These are phyloP conservation scores for Amesomyces nigricolor DNA, from an alignment of 2,329 filamentous ascomycete species.

Conservation along the genomic window DNA sequence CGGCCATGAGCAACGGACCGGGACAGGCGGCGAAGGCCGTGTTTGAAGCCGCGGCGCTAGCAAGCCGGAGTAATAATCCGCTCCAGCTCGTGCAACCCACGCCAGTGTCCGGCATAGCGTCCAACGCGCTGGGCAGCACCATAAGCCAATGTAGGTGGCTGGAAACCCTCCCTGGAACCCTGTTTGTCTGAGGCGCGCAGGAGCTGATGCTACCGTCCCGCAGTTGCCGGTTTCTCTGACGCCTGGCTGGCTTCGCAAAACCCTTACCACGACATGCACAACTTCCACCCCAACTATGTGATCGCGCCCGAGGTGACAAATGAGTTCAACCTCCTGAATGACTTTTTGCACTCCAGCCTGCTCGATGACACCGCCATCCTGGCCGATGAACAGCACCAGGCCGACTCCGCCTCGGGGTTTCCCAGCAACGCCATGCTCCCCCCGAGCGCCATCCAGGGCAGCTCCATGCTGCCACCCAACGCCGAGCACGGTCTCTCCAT, in stretches of 20 bases:
- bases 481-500: conserved; percentile 49
- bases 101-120: conserved; percentile 61
- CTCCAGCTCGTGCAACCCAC: conserved; percentile 68
- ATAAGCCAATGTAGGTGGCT: conserved; percentile 67
- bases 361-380: conserved; percentile 75
- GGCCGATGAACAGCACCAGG: conserved; percentile 56
- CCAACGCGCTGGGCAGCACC: conserved; percentile 53
- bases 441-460: conserved; percentile 33
- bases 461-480: conserved; percentile 46
- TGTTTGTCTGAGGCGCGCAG: conserved; percentile 10
- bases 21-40: conserved; percentile 39
- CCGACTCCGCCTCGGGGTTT: conserved; percentile 46
- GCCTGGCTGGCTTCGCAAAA: conserved; percentile 76
- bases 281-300: conserved; percentile 90
- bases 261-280: conserved; percentile 90
- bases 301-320: conserved; percentile 88
- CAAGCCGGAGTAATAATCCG: conserved; percentile 45
- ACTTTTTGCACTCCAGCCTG: conserved; percentile 88
- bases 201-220: conserved; percentile 23
- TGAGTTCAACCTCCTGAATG: conserved; percentile 94
- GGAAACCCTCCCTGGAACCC: conserved; percentile 13
- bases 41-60: conserved; percentile 41
- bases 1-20: conserved; percentile 30
- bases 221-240: conserved; percentile 75
- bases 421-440: conserved; percentile 33